Conservation (phyloP, 192 early-diverging fungal genomes). For the Dispira simplex region DNA sequence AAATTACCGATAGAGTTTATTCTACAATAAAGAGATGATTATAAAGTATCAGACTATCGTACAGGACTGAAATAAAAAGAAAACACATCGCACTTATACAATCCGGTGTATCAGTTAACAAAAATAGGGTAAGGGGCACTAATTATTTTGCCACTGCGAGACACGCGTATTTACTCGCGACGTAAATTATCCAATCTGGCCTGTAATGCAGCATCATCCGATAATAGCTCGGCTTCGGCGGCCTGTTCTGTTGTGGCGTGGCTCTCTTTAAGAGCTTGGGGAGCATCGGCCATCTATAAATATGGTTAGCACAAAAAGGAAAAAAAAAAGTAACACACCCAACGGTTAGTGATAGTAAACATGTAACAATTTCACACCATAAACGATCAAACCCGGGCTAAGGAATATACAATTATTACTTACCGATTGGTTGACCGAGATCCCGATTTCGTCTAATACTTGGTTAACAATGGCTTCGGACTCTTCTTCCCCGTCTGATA, state of each 20-base stretch:
- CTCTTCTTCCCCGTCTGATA: constrained; percentile 81
- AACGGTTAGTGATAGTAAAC: not conserved
- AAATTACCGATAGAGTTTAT: too few relatives aligned
- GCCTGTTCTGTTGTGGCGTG: constrained; percentile 11
- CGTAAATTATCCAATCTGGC: constrained; percentile 80
- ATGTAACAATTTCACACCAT: constrained; percentile 1
- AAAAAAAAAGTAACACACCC: not conserved
- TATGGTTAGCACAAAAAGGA: constrained; percentile 15
- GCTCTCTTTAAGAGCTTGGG: constrained; percentile 17
- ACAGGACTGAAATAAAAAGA: too few relatives aligned
- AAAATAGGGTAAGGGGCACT: too few relatives aligned
- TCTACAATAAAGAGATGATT: too few relatives aligned
- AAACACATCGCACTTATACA: too few relatives aligned
- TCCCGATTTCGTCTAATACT: constrained; percentile 92
- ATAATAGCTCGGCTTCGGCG: constrained; percentile 1
- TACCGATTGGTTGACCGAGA: constrained; percentile 59
- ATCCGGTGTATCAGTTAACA: too few relatives aligned
- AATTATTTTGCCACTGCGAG: too few relatives aligned
- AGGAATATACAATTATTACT: constrained; percentile 5
- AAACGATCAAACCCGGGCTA: not conserved
- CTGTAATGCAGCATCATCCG: constrained; percentile 66
- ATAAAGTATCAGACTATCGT: too few relatives aligned
- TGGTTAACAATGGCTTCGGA: constrained; percentile 81
- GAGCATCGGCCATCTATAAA: constrained; percentile 30
- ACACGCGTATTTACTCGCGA: constrained; percentile 38